Percentiles rank a stretch among this genome's conserved stretches.
Evolutionary conservation across 495 filamentous ascomycete species (phyloP).

Genomic region (Aspergillus cristatus): DNA sequence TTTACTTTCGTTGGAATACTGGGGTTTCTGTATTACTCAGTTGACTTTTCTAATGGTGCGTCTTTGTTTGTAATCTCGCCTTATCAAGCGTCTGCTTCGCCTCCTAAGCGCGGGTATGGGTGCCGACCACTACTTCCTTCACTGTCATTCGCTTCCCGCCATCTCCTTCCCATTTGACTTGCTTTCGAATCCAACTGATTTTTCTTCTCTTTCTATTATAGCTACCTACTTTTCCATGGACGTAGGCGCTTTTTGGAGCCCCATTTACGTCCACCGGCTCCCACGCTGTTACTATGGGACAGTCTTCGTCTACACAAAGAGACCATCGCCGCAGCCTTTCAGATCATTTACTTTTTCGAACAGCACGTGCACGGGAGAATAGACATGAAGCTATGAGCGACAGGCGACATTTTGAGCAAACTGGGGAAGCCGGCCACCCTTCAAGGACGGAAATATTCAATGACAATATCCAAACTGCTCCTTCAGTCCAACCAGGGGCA

Average conservation of each 20-base stretch:
- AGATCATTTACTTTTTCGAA: conserved; percentile 14
- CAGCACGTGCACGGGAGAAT: conserved; percentile 14
- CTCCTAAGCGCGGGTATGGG: not conserved
- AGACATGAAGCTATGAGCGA: conserved; percentile 38
- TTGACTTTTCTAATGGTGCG: conserved; percentile 16
- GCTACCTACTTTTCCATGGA: conserved; percentile 22
- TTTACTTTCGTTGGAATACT: not conserved
- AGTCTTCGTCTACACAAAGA: conserved; percentile 37
- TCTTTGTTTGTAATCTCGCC: conserved; percentile 1
- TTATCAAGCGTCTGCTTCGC: no score
- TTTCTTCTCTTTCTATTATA: conserved; percentile 7
- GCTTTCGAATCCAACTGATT: conserved; percentile 13
- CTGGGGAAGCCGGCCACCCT: conserved; percentile 15
- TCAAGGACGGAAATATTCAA: conserved; percentile 10
- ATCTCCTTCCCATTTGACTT: conserved; percentile 1
- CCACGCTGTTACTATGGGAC: conserved; percentile 39
- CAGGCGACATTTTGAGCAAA: conserved; percentile 21
- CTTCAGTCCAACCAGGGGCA: conserved; percentile 7
- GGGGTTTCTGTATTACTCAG: conserved; percentile 1
- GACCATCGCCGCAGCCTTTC: conserved; percentile 21
- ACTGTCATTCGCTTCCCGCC: not conserved
- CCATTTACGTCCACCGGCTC: conserved; percentile 8
- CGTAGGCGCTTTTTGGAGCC: conserved; percentile 20
- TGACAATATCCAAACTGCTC: conserved; percentile 10
- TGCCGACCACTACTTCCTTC: no score